Conservation (phyloP, 2,329 filamentous ascomycete species). For the Cyphellophora europaea region DNA sequence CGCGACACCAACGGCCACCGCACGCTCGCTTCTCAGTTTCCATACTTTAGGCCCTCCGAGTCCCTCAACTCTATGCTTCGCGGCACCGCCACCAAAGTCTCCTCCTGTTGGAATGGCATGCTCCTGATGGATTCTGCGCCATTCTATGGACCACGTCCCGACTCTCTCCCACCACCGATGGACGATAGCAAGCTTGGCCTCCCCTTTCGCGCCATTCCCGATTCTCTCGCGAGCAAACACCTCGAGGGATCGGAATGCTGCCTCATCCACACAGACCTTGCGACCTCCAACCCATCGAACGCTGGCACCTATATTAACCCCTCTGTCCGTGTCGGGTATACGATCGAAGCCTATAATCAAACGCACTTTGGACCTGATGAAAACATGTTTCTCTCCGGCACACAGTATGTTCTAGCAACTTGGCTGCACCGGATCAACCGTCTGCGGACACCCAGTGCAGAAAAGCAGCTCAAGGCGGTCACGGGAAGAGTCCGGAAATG, state of each 20-base stretch:
- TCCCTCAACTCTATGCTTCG: constrained; percentile 47
- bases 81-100: constrained; percentile 46
- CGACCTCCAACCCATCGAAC: constrained; percentile 2
- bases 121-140: constrained; percentile 39
- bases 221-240: constrained; percentile 43
- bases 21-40: constrained; percentile 57
- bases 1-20: constrained; percentile 57
- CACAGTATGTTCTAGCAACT: constrained; percentile 42
- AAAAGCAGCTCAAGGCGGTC: constrained; percentile 24
- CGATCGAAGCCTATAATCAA: constrained; percentile 26
- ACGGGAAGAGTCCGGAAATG: constrained; percentile 31
- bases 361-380: constrained; percentile 22
- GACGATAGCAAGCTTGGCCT: constrained; percentile 22
- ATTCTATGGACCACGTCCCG: constrained; percentile 33
- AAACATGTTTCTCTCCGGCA: constrained; percentile 37
- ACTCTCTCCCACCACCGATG: constrained; percentile 5
- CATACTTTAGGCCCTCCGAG: constrained; percentile 44
- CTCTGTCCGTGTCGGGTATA: constrained; percentile 31
- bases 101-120: constrained; percentile 63
- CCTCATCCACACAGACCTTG: constrained; percentile 39
- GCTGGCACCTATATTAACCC: constrained; percentile 31
- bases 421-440: constrained; percentile 50
- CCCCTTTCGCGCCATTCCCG: constrained; percentile 55
- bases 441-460: constrained; percentile 23
- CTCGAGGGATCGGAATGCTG: constrained; percentile 75